A percentile compares a stretch with the other conserved stretches of the same genome.
phyloP scores from a whole-genome alignment of 768 basidiomycete genomes.

The Gymnopilus junonius region DNA sequence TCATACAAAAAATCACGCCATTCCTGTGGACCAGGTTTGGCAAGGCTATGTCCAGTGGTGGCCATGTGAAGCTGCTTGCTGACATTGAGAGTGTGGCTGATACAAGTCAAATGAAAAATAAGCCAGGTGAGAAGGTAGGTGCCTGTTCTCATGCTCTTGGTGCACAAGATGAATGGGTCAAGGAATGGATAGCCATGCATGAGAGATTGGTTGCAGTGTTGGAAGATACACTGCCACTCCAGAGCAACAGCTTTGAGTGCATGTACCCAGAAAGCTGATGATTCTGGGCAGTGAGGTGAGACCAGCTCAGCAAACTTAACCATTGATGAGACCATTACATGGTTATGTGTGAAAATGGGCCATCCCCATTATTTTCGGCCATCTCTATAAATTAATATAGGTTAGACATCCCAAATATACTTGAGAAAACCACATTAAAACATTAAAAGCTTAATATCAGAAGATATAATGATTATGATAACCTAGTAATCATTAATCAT shows the following conservation, averaged over 20 bases:
- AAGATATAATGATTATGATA: too few relatives aligned
- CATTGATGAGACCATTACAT: too few relatives aligned
- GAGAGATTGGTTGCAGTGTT: not conserved
- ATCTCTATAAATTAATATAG: too few relatives aligned
- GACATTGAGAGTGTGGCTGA: not conserved
- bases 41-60: not conserved
- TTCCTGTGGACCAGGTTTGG: not conserved
- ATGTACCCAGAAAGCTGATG: not conserved
- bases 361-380: too few relatives aligned
- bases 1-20: conserved; percentile 2
- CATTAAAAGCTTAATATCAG: too few relatives aligned
- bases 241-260: not conserved
- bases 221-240: not conserved
- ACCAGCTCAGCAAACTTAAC: not conserved
- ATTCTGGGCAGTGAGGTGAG: not conserved
- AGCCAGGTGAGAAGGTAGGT: not conserved
- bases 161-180: not conserved
- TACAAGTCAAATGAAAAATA: not conserved
- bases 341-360: too few relatives aligned
- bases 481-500: too few relatives aligned
- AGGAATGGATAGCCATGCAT: not conserved
- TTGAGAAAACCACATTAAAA: too few relatives aligned
- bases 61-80: not conserved
- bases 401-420: too few relatives aligned
- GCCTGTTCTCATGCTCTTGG: not conserved